phyloP scores from a whole-genome alignment of 1,139 yeast species.

The Candida neerlandica region DNA sequence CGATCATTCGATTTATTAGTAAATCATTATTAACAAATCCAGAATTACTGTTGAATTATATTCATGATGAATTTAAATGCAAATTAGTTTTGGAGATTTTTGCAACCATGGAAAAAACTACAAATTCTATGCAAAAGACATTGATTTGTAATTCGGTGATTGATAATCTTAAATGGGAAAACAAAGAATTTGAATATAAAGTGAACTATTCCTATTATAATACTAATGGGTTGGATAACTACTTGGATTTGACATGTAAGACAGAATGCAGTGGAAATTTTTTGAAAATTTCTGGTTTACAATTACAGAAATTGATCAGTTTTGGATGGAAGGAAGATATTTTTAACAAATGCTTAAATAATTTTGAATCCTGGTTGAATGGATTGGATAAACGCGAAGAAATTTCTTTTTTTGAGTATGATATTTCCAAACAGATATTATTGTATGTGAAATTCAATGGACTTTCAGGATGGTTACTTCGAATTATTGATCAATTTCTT shows the following conservation, averaged over 20 bases:
- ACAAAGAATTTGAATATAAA: conserved; percentile 15
- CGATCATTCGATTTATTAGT: conserved; percentile 7
- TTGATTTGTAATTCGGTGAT: conserved; percentile 19
- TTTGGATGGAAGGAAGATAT: conserved; percentile 23
- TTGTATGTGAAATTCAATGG: conserved; percentile 40
- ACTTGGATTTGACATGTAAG: conserved; percentile 14
- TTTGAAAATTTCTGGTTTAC: conserved; percentile 24
- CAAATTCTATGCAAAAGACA: conserved; percentile 16
- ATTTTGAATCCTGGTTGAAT: conserved; percentile 9
- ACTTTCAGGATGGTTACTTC: conserved; percentile 28
- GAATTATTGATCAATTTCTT: conserved; percentile 20
- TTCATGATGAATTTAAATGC: conserved; percentile 10
- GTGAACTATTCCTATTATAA: conserved; percentile 25
- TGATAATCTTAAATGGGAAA: conserved; percentile 14
- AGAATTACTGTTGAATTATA: conserved; percentile 1
- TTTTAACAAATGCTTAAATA: conserved; percentile 17
- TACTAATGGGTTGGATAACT: conserved; percentile 22
- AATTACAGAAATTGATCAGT: conserved; percentile 23
- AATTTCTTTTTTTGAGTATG: conserved; percentile 24
- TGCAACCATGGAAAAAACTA: conserved; percentile 17
- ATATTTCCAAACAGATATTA: conserved; percentile 32
- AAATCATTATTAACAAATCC: conserved; percentile 7
- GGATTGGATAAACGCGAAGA: too few species aligned
- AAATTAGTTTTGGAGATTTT: conserved; percentile 10
- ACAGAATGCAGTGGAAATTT: conserved; percentile 4